Base-by-base conservation (phyloP, 768 basidiomycete species). In the Crassisporium funariophilum region DNA sequence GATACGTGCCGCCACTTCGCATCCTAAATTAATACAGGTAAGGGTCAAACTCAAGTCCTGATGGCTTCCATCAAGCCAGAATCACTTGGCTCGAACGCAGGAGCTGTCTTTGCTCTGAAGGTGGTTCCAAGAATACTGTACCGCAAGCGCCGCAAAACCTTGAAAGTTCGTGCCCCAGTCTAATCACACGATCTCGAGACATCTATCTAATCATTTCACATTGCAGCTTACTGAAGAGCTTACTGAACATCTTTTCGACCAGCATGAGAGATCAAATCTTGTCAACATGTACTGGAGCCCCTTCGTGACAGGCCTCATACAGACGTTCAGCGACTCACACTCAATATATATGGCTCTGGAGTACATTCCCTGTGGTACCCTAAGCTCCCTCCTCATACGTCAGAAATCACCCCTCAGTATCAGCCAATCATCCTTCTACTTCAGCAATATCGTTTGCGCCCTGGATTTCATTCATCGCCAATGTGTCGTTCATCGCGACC, bases 311-410 rank as follows among this genome's bases (percentile, higher is more conserved):
- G 77, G 77, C 3, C 59, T 80, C 2, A 49, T 80, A 23, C 64
- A 73, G 40, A 63, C 61, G 1, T 78, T 81, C 55, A 53, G 67
- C 29, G 83, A 84, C 56, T 27, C 61, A 1, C 53, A 60, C 41
- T 79, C 77, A 46, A 54, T 79, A 13, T 84, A 84, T 54, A 55
- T 77, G 25, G 59, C 76, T 56, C 62, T 81, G 23, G 82, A 85
- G 60, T 70, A 70, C 53, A 70, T 74, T 11, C 73, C 78, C 0
- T 66, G 70, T 22, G 75, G 74, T 1, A 72, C 70, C 4, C 60
- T 83, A 2, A 65, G 67, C 21, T 56, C 66, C 16, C 37, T 72
- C 23, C 72, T 77, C 24, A 61, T 62, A 23, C 55, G 49, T 10
- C 54, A 38, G 10, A 15, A 52, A 1, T 61, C 56, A 9, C 67